Conservation (phyloP, 2,329 filamentous ascomycete genomes). For the Epicoccum sorghinum region DNA sequence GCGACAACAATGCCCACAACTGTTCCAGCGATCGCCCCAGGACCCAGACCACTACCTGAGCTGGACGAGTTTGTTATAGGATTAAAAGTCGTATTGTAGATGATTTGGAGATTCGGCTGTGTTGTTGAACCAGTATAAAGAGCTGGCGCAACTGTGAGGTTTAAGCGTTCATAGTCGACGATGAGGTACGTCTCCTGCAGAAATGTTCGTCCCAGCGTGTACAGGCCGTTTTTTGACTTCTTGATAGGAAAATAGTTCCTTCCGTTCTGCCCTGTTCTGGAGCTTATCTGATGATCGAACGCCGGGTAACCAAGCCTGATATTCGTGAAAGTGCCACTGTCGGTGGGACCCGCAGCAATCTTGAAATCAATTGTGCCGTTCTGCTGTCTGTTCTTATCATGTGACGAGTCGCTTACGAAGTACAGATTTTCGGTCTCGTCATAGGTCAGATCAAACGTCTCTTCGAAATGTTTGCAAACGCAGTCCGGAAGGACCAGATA, state of each 20-base stretch:
- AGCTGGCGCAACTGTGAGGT: conserved; percentile 42
- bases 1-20: conserved; percentile 41
- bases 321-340: conserved; percentile 17
- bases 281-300: conserved; percentile 27
- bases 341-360: conserved; percentile 17
- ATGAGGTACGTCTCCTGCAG: conserved; percentile 48
- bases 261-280: conserved; percentile 15
- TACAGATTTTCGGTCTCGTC: conserved; percentile 43
- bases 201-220: conserved; percentile 43
- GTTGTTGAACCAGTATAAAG: conserved; percentile 30
- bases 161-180: conserved; percentile 45
- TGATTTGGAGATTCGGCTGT: conserved; percentile 25
- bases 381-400: conserved; percentile 28
- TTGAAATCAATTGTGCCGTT: conserved; percentile 36
- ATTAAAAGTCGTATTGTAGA: conserved; percentile 29
- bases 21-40: conserved; percentile 42
- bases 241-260: conserved; percentile 42
- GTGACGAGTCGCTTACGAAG: conserved; percentile 36
- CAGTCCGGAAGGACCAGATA: conserved; percentile 39
- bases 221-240: conserved; percentile 29
- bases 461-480: conserved; percentile 47
- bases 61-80: conserved; percentile 6
- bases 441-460: conserved; percentile 44
- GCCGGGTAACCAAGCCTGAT: conserved; percentile 41
- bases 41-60: conserved; percentile 22